These are phyloP conservation scores for Calamus simplicifolius DNA, from an alignment of 176 grass and related monocot genomes.

Conservation along the genomic window DNA sequence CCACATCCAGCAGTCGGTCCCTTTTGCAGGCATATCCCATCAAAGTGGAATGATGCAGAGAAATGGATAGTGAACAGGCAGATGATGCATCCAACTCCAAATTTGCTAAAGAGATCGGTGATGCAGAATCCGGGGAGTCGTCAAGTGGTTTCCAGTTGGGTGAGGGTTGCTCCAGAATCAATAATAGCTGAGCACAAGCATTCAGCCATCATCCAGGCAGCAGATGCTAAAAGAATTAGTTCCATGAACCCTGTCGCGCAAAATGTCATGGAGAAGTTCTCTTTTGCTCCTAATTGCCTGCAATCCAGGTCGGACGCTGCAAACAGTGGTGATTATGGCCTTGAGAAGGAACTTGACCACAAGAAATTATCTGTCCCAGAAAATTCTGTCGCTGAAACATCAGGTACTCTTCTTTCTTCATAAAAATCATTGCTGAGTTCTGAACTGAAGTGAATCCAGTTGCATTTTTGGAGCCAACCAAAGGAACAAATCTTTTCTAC, in stretches of 20 bases:
- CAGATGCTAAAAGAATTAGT: constrained; percentile 9
- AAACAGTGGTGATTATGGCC: not conserved
- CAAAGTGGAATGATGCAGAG: constrained; percentile 98
- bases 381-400: not conserved
- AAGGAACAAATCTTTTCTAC: too few species aligned
- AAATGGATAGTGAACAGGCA: constrained; percentile 80
- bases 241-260: not conserved
- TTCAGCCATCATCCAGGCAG: not conserved
- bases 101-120: constrained; percentile 47
- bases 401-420: not conserved
- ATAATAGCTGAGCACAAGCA: constrained; percentile 4
- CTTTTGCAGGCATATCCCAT: constrained; percentile 67
- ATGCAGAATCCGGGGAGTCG: constrained; percentile 4
- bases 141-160: constrained; percentile 1
- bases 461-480: too few species aligned
- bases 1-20: constrained; percentile 23
- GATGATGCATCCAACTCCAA: constrained; percentile 68
- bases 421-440: too few species aligned
- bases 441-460: too few species aligned
- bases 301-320: constrained; percentile 3
- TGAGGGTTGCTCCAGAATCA: constrained; percentile 34
- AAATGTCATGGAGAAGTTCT: constrained; percentile 12
- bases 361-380: not conserved
- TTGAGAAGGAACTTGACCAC: not conserved
- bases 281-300: constrained; percentile 8